phyloP scores from a whole-genome alignment of 2,329 filamentous ascomycete species.

The Nemania serpens region DNA sequence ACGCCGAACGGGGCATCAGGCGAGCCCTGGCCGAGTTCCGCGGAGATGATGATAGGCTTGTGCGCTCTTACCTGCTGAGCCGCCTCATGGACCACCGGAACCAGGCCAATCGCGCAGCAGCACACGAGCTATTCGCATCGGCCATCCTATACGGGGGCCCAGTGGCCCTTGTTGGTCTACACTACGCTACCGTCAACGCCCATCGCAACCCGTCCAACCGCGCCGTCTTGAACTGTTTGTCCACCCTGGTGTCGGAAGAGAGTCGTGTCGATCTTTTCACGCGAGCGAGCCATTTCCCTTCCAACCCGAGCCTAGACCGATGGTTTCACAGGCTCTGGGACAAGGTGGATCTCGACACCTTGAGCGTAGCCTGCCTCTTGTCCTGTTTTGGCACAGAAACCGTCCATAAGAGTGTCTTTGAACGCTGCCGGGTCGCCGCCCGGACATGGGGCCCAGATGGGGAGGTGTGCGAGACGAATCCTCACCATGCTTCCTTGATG shows the following conservation, averaged over 20 bases:
- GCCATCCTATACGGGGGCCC: no score
- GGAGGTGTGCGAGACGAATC: no score
- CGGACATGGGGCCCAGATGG: no score
- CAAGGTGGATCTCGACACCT: no score
- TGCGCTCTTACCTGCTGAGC: background rate
- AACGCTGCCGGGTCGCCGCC: no score
- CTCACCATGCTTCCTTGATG: no score
- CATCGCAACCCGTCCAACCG: slow-evolving; percentile 4
- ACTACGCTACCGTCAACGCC: slow-evolving; percentile 4
- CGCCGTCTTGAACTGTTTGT: background rate
- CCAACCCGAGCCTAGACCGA: background rate
- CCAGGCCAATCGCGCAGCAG: background rate
- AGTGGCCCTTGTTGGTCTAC: background rate
- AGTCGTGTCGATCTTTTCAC: background rate
- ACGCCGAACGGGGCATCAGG: background rate
- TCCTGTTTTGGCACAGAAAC: no score
- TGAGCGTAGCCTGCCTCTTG: no score
- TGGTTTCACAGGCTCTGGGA: no score
- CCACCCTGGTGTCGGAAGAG: background rate
- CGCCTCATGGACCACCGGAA: background rate
- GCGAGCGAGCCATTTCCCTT: background rate
- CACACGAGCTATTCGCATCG: background rate
- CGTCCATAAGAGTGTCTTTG: no score
- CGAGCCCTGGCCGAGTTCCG: background rate
- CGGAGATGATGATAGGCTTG: background rate